phyloP scores from a whole-genome alignment of 495 filamentous ascomycete genomes.

The Xeromyces bisporus region DNA sequence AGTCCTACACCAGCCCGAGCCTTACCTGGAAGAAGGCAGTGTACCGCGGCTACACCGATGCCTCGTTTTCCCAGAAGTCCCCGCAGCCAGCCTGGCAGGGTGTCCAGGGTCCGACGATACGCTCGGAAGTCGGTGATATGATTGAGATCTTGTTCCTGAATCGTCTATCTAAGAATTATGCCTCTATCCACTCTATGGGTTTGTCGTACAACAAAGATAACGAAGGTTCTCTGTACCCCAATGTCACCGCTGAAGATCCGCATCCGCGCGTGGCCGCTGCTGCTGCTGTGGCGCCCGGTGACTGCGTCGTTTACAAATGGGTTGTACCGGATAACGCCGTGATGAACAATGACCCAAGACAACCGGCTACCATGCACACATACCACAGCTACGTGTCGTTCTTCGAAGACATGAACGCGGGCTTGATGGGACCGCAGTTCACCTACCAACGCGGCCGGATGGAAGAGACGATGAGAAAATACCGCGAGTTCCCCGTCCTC shows the following conservation, averaged over 20 bases:
- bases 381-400: constrained; percentile 2
- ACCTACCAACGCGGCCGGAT: constrained; percentile 1
- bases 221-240: constrained; percentile 1
- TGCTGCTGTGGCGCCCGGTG: background rate
- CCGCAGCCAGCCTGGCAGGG: constrained; percentile 1
- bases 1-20: background rate
- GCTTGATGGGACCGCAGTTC: constrained; percentile 1
- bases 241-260: background rate
- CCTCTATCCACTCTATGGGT: constrained; percentile 13
- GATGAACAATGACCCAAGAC: no score
- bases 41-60: constrained; percentile 1
- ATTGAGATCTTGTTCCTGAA: constrained; percentile 16
- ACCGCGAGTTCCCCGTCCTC: constrained; percentile 1
- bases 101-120: constrained; percentile 4
- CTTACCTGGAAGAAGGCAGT: constrained; percentile 1
- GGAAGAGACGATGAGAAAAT: background rate
- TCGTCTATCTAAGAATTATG: constrained; percentile 7
- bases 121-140: constrained; percentile 13
- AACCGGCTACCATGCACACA: constrained; percentile 1
- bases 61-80: background rate
- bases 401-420: background rate
- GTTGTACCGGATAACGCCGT: background rate
- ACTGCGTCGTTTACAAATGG: constrained; percentile 1
- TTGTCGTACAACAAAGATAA: constrained; percentile 7
- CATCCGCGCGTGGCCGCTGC: background rate